Conservation (phyloP, 176 grass and related monocot genomes). For the Calamus simplicifolius region DNA sequence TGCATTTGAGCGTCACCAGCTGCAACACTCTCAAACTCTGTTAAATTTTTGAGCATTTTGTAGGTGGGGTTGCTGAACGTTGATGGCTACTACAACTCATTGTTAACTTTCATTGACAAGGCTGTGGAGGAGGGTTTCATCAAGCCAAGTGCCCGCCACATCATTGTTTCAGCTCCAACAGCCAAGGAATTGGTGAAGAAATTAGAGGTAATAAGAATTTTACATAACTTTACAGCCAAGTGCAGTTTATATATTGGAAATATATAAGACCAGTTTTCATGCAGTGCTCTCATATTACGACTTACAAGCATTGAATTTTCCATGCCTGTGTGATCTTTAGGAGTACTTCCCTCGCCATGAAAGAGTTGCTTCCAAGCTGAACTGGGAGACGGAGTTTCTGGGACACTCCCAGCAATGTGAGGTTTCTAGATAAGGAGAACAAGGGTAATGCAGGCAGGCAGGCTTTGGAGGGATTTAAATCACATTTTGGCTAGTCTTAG, state of each 20-base stretch:
- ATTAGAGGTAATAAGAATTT: conserved; percentile 50
- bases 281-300: no score
- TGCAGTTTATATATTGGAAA: no score
- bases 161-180: conserved; percentile 82
- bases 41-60: background rate
- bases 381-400: conserved; percentile 65
- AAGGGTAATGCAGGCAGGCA: background rate
- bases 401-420: conserved; percentile 9
- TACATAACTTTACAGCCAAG: no score
- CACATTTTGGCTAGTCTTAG: no score
- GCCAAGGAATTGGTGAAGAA: conserved; percentile 90
- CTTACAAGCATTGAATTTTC: no score
- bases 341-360: conserved; percentile 88
- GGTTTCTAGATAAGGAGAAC: background rate
- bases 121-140: conserved; percentile 98
- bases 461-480: no score
- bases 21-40: no score
- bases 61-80: conserved; percentile 97
- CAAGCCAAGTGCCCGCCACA: conserved; percentile 68
- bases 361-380: conserved; percentile 73
- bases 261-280: no score
- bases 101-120: conserved; percentile 98
- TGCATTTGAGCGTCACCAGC: no score
- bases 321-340: conserved; percentile 17
- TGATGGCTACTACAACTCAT: conserved; percentile 97